Conservation (phyloP, 768 basidiomycete species). For the Galerina marginata region DNA sequence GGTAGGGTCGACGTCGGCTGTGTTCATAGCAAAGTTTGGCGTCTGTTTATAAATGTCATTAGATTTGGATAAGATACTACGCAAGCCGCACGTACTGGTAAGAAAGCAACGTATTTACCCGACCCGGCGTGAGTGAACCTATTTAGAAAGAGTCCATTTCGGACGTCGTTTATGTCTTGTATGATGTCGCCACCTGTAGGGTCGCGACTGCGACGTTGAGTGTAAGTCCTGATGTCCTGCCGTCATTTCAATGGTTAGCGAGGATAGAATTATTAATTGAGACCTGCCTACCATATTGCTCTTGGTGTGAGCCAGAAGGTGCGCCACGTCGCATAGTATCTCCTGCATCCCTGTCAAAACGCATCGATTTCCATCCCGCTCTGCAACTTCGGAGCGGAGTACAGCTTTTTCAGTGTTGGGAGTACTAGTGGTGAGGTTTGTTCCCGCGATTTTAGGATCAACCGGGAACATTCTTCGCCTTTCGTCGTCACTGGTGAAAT, state of each 20-base stretch:
- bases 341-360: slow-evolving; percentile 11
- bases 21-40: slow-evolving; percentile 22
- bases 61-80: background rate
- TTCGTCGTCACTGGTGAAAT: slow-evolving; percentile 22
- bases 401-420: slow-evolving; percentile 14
- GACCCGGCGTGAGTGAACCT: slow-evolving; percentile 6
- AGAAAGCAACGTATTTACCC: slow-evolving; percentile 21
- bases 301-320: slow-evolving; percentile 25
- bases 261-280: slow-evolving; percentile 7
- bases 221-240: slow-evolving; percentile 24
- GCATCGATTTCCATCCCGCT: slow-evolving; percentile 21
- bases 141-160: slow-evolving; percentile 25
- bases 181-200: slow-evolving; percentile 14
- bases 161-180: slow-evolving; percentile 17
- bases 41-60: slow-evolving; percentile 15
- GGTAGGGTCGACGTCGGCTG: slow-evolving; percentile 17
- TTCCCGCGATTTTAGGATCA: slow-evolving; percentile 18
- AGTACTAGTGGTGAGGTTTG: slow-evolving; percentile 19
- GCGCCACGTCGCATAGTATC: slow-evolving; percentile 17
- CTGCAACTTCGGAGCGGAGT: slow-evolving; percentile 15
- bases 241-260: slow-evolving; percentile 7
- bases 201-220: slow-evolving; percentile 18
- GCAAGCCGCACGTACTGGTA: slow-evolving; percentile 18
- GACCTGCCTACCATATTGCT: slow-evolving; percentile 21
- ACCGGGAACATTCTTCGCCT: slow-evolving; percentile 23